Evolutionary conservation across 495 filamentous ascomycete genomes (phyloP), one percentile per base, ranked within the genome.

Genomic region (Neurospora terricola): DNA sequence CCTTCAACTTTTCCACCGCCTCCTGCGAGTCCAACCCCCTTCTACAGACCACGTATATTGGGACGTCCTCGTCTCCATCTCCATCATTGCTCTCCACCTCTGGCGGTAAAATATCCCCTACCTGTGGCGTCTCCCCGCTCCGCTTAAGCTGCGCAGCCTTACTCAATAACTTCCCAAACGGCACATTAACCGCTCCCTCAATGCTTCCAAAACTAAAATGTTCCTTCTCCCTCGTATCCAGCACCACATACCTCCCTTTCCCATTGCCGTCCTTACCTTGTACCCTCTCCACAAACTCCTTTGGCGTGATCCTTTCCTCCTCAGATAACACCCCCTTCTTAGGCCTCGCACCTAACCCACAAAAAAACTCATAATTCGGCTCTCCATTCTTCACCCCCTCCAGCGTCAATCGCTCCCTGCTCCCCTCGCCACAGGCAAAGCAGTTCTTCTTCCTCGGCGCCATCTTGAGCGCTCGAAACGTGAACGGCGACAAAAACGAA

Each of bases 11-110:
- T 77, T 86, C 87, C 1, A 93, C 89, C 0, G 90, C 91, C 70
- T 94, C 80, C 78, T 97, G 96, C 1, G 93, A 97, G 78, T 99
- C 96, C 75, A 97, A 93, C 3, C 96, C 96, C 3, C 91, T 86
- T 21, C 93, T 88, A 77, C 96, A 99, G 0, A 99, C 86, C 3
- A 97, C 89, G 77, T 93, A 92, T 11, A 98, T 85, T 0, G 84
- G 80, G 21, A 79, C 74, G 70, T 86, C 78, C 62, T 72, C 70
- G 4, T 69, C 36, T 27, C 9, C 43, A 5, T 69, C 36, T 27
- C 9, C 43, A 5, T 70, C 71, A 0, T 48, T 18, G 4, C 27
- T 38, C 27, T 43, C 37, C 5, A 69, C 70, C 27, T 69, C 54
- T 7, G 74, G 76, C 40, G 73, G 37, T 27, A 76, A 16, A 36